phyloP scores from a whole-genome alignment of 2,329 filamentous ascomycete species.

The Niveomyces coronatus region DNA sequence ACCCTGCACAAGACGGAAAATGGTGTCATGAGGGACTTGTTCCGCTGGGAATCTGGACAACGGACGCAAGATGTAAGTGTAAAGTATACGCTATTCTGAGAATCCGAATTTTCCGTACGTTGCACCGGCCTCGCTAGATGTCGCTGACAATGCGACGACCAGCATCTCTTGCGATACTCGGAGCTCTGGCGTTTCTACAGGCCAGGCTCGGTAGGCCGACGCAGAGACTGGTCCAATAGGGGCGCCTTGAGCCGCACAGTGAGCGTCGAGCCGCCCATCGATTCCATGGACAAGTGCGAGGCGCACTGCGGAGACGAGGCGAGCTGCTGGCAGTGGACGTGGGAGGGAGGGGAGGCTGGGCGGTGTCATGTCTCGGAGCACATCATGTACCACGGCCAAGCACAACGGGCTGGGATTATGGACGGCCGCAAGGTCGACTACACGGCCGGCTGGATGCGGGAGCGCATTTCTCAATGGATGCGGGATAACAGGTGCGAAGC shows the following conservation, averaged over 20 bases:
- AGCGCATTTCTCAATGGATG: too few relatives aligned
- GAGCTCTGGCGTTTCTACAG: slow-evolving; percentile 8
- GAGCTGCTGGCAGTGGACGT: slow-evolving; percentile 5
- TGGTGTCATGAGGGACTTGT: slow-evolving; percentile 8
- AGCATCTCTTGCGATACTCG: slow-evolving; percentile 5
- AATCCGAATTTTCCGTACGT: neutral
- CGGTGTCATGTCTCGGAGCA: slow-evolving; percentile 4
- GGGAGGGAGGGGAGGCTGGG: neutral
- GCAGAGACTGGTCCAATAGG: slow-evolving; percentile 10
- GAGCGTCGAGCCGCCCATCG: neutral
- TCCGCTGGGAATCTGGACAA: slow-evolving; percentile 11
- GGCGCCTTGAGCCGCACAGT: neutral
- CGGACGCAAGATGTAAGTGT: slow-evolving; percentile 6
- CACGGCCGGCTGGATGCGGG: slow-evolving; percentile 1
- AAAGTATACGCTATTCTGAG: too few relatives aligned
- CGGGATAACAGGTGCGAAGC: too few relatives aligned
- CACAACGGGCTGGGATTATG: neutral
- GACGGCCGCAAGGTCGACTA: neutral
- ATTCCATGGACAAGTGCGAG: neutral
- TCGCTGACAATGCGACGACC: neutral
- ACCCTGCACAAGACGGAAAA: slow-evolving; percentile 11
- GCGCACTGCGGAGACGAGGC: neutral
- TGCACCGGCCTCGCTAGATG: too few relatives aligned
- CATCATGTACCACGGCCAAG: neutral
- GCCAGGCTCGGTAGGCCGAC: neutral